Conservation (phyloP, 495 filamentous ascomycete species). For the Sphaerosporella brunnea region DNA sequence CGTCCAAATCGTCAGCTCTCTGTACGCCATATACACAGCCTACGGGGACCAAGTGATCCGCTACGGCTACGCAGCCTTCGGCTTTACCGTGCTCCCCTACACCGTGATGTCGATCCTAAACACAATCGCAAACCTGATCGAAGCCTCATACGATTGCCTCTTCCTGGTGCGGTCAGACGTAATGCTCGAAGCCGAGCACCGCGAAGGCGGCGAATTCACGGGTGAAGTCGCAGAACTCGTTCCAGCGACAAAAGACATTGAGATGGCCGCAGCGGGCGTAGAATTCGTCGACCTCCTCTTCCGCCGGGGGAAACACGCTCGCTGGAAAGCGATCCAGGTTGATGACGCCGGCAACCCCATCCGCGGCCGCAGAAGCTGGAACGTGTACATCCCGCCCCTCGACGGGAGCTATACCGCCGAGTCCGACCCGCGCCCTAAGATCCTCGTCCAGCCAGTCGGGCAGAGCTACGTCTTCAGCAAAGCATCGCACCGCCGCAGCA, state of each 20-base stretch:
- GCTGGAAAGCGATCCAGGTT: not conserved
- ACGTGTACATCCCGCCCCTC: conserved; percentile 4
- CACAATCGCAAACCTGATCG: conserved; percentile 31
- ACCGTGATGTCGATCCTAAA: conserved; percentile 52
- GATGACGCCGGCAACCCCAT: not conserved
- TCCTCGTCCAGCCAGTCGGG: conserved; percentile 4
- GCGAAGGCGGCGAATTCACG: conserved; percentile 26
- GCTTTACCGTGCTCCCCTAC: conserved; percentile 37
- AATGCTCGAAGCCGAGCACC: conserved; percentile 30
- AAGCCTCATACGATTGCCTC: conserved; percentile 28
- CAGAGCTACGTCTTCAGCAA: not conserved
- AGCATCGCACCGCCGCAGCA: not conserved
- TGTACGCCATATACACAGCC: conserved; percentile 27
- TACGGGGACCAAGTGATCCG: conserved; percentile 27
- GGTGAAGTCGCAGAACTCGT: conserved; percentile 26
- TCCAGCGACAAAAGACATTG: conserved; percentile 1
- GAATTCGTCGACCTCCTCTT: conserved; percentile 17
- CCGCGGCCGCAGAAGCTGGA: not conserved
- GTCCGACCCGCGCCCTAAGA: not conserved
- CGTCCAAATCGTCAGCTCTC: conserved; percentile 29
- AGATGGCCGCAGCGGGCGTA: conserved; percentile 2
- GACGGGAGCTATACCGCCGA: conserved; percentile 5
- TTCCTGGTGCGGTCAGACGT: conserved; percentile 30
- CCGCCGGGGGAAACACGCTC: conserved; percentile 10
- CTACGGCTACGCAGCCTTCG: conserved; percentile 33